Conservation (phyloP, 139 green algal genomes). For the Micromonas commoda region DNA sequence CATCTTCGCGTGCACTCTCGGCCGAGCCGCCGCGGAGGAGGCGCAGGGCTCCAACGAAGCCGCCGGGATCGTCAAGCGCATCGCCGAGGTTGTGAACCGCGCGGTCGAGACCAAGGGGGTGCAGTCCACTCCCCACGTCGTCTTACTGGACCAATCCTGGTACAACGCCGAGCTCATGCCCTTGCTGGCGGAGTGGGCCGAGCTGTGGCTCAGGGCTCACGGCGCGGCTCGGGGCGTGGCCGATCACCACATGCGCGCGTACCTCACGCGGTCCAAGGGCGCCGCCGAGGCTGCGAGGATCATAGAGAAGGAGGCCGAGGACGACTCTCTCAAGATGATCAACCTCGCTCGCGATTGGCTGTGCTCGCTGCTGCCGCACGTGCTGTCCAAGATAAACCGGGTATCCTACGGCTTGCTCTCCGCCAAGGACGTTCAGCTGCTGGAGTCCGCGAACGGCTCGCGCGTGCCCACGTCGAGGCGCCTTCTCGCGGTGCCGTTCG, state of each 20-base stretch:
- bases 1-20: slow-evolving; percentile 18
- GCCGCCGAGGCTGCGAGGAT: background rate
- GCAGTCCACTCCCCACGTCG: slow-evolving; percentile 26
- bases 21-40: background rate
- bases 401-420: slow-evolving; percentile 30
- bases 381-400: slow-evolving; percentile 31
- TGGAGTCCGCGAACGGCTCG: background rate
- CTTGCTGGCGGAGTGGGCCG: slow-evolving; percentile 26
- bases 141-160: slow-evolving; percentile 16
- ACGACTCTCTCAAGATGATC: slow-evolving; percentile 28
- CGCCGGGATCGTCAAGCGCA: background rate
- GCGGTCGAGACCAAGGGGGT: background rate
- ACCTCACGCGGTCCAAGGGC: background rate
- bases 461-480: slow-evolving; percentile 17
- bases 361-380: slow-evolving; percentile 24
- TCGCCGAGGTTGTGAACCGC: background rate
- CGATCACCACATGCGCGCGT: background rate
- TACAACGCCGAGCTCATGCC: slow-evolving; percentile 27
- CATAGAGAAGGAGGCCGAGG: background rate
- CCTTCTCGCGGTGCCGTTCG: slow-evolving; percentile 35
- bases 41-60: slow-evolving; percentile 17
- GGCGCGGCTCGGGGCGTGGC: background rate
- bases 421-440: slow-evolving; percentile 9
- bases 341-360: slow-evolving; percentile 35
- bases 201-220: slow-evolving; percentile 24